Evolutionary conservation across 148 eudicot genomes (phyloP), one percentile per base, ranked within the genome.

Genomic region (Fagopyrum esculentum): DNA sequence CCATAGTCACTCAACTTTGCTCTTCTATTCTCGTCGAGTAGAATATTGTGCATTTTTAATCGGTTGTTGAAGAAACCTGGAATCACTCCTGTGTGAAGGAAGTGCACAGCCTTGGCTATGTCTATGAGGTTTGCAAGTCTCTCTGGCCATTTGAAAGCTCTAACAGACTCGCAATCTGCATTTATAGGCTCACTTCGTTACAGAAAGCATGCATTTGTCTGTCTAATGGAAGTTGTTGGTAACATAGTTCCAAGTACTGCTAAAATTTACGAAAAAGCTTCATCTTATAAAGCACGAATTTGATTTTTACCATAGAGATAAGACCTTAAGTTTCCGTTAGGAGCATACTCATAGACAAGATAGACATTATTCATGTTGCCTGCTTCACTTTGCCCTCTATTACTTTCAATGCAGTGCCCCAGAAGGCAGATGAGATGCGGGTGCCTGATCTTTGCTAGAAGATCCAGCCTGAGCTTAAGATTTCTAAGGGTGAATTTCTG

Each of bases 1-100:
- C 96, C 96, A 70, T 90, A 90, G 74, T 90, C 96, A 77, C 96
- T 87, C 72, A 90, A 73, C 83, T 90, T 90, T 22, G 96, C 96
- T 80, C 84, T 86, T 69, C 76, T 74, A 69, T 88, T 82, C 72
- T 88, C 90, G 68, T 87, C 90, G 75, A 90, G 74, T 76, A 88
- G 77, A 75, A 90, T 80, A 55, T 86, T 90, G 48, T 79, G 78
- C 52, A 86, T 84, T 82, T 84, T 90, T 79, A 88, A 76, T 29
- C 84, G 81, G 76, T 90, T 90, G 75, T 80, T 85, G 78, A 86
- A 90, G 82, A 85, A 88, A 69, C 91, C 89, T 0, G 92, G 92
- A 68, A 88, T 86, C 45, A 88, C 78, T 80, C 96, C 92, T 6
- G 90, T 88, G 76, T 90, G 96, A 73, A 90, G 89, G 73, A 90